Base-by-base conservation (phyloP, 345 rosid genomes). In the Populus euphratica region DNA sequence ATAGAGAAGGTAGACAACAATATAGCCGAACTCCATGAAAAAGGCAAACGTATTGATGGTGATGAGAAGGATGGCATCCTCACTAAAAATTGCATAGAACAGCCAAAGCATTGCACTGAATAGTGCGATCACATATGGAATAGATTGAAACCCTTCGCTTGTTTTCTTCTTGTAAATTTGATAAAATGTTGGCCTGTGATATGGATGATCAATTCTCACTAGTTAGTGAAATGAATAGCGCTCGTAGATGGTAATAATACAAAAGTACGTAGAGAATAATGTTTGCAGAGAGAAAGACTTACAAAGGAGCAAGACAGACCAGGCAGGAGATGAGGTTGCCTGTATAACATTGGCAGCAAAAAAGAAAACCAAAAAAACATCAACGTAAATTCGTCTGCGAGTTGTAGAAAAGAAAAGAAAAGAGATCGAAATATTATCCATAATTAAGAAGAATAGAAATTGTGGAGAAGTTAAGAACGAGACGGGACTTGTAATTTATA, bases 251-350 rank as follows among this genome's bases (percentile, higher is more conserved):
- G 50, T 44, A 44, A 44, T 13, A 7, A n/a, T 6, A 2, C 38
- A 38, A 35, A 38, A 21, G 36, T 27, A 16, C n/a, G 43, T 44
- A 0, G 50, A 44, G 50, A 44, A 10, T 44, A 44, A 44, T 13
- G 50, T 13, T 44, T 11, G 50, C 50, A 13, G 50, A 44, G 16
- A 12, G 16, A 12, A 59, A 59, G 23, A 47, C 82, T 69, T 69
- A 79, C 76, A 81, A n/a, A 7, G 84, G 81, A 69, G 84, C 73
- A 27, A 81, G 68, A 69, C 84, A 81, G 33, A 78, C 84, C 64
- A 81, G 17, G 38, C 78, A 72, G 29, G 84, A 81, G 41, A 81
- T 74, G 41, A 78, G 61, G 76, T 80, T 80, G 6, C 80, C 84
- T 81, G 23, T 33, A 64, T 8, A 23, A 35, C 14, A 11, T 8